Evolutionary conservation across 2,329 filamentous ascomycete species (phyloP).

Genomic region (Rutstroemia sp.): DNA sequence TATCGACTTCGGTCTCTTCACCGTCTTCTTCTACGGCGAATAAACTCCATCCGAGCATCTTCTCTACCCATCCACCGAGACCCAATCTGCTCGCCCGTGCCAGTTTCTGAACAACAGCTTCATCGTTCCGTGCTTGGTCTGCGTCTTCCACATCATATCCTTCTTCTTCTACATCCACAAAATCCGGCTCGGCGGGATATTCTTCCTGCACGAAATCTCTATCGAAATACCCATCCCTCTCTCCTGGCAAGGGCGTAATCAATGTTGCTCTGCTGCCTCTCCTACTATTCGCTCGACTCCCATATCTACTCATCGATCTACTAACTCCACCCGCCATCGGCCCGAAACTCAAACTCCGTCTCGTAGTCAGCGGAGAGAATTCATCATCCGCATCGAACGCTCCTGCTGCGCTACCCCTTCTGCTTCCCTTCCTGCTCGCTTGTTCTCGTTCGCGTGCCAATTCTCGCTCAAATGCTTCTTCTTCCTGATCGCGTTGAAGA

Average conservation of each 20-base stretch:
- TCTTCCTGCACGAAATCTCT: conserved; percentile 28
- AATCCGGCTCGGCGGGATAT: conserved; percentile 47
- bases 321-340: conserved; percentile 35
- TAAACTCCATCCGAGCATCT: conserved; percentile 51
- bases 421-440: conserved; percentile 31
- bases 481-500: conserved; percentile 45
- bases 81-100: conserved; percentile 46
- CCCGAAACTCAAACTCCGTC: conserved; percentile 28
- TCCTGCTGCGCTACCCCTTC: conserved; percentile 23
- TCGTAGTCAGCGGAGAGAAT: conserved; percentile 28
- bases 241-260: conserved; percentile 37
- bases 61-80: conserved; percentile 51
- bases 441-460: conserved; percentile 43
- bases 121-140: conserved; percentile 47
- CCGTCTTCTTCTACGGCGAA: conserved; percentile 57
- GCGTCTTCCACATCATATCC: conserved; percentile 46
- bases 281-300: conserved; percentile 34
- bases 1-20: conserved; percentile 39
- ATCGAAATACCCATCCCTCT: conserved; percentile 39
- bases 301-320: conserved; percentile 40
- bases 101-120: conserved; percentile 49
- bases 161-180: conserved; percentile 54
- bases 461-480: conserved; percentile 45
- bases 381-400: conserved; percentile 31
- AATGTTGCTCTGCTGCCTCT: conserved; percentile 17